phyloP scores from a whole-genome alignment of 345 rosid genomes.

The rapeseed (Brassica napus) region Da-Ae NC_063437.1:21785501-21786000 shows the following conservation, averaged over 20 bases:
- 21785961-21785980: slow-evolving; percentile 64
- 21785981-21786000: slow-evolving; percentile 72
- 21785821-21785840: slow-evolving; percentile 91
- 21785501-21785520: neutral
- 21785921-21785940: slow-evolving; percentile 84
- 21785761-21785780: slow-evolving; percentile 89
- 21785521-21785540: neutral
- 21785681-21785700: slow-evolving; percentile 84
- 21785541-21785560: slow-evolving; percentile 60
- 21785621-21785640: slow-evolving; percentile 67
- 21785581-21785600: slow-evolving; percentile 81
- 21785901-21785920: slow-evolving; percentile 56
- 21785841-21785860: slow-evolving; percentile 63
- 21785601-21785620: slow-evolving; percentile 82
- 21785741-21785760: slow-evolving; percentile 77
- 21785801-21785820: slow-evolving; percentile 88
- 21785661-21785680: slow-evolving; percentile 72
- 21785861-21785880: neutral
- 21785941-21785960: slow-evolving; percentile 79
- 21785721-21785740: slow-evolving; percentile 81
- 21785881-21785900: neutral
- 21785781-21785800: slow-evolving; percentile 80
- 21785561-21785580: slow-evolving; percentile 87
- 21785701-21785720: slow-evolving; percentile 91
- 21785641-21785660: slow-evolving; percentile 86